Percentiles rank a stretch among this genome's conserved stretches.
Evolutionary conservation across 192 early-diverging fungal species (phyloP).

Genomic region (Fimicolochytrium jonesii): DNA sequence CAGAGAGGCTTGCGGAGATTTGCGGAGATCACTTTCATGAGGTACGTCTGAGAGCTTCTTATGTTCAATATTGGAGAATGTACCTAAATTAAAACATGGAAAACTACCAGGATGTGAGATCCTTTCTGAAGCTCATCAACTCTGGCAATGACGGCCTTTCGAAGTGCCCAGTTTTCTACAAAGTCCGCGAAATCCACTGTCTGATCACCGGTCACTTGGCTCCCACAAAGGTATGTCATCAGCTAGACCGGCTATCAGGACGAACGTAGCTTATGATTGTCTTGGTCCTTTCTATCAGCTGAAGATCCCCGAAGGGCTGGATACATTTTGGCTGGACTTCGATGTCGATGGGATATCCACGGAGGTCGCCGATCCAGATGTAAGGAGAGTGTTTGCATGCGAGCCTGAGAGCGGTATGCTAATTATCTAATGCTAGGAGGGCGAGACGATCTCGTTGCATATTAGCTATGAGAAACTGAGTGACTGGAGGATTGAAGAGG

Average conservation of each 20-base stretch:
- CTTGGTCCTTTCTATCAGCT: too few relatives aligned
- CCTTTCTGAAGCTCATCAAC: slow-evolving; percentile 9
- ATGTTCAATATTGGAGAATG: not conserved
- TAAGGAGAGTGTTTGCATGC: too few relatives aligned
- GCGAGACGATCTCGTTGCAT: not conserved
- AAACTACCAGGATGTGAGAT: not conserved
- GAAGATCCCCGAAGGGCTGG: too few relatives aligned
- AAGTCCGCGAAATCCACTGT: not conserved
- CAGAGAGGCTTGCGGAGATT: not conserved
- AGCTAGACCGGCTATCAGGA: too few relatives aligned
- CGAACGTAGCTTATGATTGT: too few relatives aligned
- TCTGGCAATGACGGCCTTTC: slow-evolving; percentile 9
- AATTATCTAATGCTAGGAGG: not conserved
- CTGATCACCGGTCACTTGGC: too few relatives aligned
- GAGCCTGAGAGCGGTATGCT: too few relatives aligned
- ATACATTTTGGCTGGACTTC: not conserved
- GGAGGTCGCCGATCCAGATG: not conserved
- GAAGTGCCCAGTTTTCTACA: slow-evolving; percentile 4
- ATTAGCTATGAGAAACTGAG: not conserved
- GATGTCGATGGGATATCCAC: not conserved
- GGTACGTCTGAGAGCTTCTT: not conserved
- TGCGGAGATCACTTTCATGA: slow-evolving; percentile 9
- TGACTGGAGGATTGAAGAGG: not conserved
- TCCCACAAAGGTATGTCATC: too few relatives aligned
- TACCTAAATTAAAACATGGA: not conserved